These are phyloP conservation scores for Diplodia sapinea DNA, from an alignment of 2,329 filamentous ascomycete genomes.

Conservation along the genomic window DNA sequence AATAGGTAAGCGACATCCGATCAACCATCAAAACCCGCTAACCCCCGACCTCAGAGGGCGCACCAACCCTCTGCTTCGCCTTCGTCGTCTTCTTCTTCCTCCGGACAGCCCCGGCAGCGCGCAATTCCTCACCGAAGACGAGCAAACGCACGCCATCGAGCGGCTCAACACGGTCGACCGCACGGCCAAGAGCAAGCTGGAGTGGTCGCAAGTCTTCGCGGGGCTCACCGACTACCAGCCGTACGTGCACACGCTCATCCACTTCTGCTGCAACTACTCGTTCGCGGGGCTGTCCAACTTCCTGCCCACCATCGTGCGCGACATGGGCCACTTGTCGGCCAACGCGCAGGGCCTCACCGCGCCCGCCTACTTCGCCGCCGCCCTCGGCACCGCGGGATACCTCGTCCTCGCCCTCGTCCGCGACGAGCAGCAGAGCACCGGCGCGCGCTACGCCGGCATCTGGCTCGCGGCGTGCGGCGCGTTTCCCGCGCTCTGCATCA, in stretches of 20 bases:
- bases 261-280: slow-evolving; percentile 50
- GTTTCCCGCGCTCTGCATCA: slow-evolving; percentile 42
- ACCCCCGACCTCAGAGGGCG: slow-evolving; percentile 35
- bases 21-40: no score
- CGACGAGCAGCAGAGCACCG: slow-evolving; percentile 37
- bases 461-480: slow-evolving; percentile 48
- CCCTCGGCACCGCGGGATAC: slow-evolving; percentile 45
- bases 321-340: slow-evolving; percentile 50
- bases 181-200: slow-evolving; percentile 44
- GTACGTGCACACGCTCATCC: slow-evolving; percentile 46
- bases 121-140: slow-evolving; percentile 40
- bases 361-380: slow-evolving; percentile 49
- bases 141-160: slow-evolving; percentile 37
- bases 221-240: slow-evolving; percentile 48
- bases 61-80: slow-evolving; percentile 41
- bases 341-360: slow-evolving; percentile 52
- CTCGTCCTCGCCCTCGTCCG: slow-evolving; percentile 40
- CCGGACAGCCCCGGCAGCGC: slow-evolving; percentile 42
- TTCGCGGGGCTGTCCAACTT: slow-evolving; percentile 52
- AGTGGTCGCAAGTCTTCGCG: slow-evolving; percentile 48
- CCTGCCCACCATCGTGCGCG: slow-evolving; percentile 50
- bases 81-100: slow-evolving; percentile 41
- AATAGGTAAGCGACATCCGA: slow-evolving; percentile 36
- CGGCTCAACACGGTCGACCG: slow-evolving; percentile 52
- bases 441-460: slow-evolving; percentile 47